A percentile compares a stretch with the other conserved stretches of the same genome.
Evolutionary conservation across 225 moss, liverwort and hornwort species (phyloP).

Genomic region (Sphagnum tenellum): DNA sequence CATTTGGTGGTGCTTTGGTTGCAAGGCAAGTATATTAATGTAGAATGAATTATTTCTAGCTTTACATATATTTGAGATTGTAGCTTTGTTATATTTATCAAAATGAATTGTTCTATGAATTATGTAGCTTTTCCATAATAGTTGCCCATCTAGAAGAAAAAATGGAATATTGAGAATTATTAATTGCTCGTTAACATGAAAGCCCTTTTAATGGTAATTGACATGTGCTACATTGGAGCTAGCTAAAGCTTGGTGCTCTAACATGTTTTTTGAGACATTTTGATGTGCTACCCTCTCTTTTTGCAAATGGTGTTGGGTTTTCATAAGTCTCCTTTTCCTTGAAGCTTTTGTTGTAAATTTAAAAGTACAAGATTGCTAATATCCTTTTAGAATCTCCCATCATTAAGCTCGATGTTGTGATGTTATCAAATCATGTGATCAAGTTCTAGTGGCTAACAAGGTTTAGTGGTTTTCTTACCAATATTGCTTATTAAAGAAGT

Average conservation of each 20-base stretch:
- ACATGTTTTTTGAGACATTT: constrained; percentile 81
- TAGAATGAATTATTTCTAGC: constrained; percentile 9
- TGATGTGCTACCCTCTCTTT: constrained; percentile 41
- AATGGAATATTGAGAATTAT: constrained; percentile 14
- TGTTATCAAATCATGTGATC: no score
- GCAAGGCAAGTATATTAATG: constrained; percentile 70
- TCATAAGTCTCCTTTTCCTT: background rate
- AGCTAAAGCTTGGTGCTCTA: constrained; percentile 82
- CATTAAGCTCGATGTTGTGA: no score
- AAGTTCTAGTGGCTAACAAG: background rate
- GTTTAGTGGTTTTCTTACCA: constrained; percentile 36
- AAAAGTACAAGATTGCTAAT: background rate
- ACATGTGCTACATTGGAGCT: constrained; percentile 90
- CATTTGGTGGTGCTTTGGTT: constrained; percentile 16
- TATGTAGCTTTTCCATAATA: constrained; percentile 12
- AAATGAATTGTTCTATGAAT: no score
- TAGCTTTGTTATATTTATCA: no score
- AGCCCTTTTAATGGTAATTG: constrained; percentile 58
- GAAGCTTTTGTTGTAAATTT: background rate
- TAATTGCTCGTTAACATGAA: constrained; percentile 22
- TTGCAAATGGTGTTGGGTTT: no score
- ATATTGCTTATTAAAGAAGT: constrained; percentile 75
- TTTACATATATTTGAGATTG: background rate
- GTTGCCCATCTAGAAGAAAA: constrained; percentile 7
- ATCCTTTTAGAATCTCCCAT: background rate